Conservation (phyloP, 2,329 filamentous ascomycete species). For the Zymoseptoria ardabiliae region DNA sequence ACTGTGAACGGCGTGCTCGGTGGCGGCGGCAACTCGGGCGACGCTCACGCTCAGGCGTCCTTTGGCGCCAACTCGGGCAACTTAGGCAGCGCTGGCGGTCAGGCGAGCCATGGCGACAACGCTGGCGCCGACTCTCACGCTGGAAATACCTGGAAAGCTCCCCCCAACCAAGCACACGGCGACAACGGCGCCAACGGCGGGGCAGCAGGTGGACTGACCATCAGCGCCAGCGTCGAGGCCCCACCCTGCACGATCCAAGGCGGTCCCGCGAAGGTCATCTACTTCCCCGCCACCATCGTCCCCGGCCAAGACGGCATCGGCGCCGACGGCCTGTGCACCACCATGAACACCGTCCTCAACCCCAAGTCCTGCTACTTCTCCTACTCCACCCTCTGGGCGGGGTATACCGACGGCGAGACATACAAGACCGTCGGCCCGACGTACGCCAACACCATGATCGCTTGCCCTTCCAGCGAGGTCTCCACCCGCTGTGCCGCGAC, state of each 20-base stretch:
- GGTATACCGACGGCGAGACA: conserved; percentile 5
- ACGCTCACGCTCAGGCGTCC: not conserved
- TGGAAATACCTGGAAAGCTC: not conserved
- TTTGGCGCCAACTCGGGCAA: not conserved
- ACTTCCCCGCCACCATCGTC: conserved; percentile 15
- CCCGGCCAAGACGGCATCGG: not conserved
- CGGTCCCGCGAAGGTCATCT: conserved; percentile 20
- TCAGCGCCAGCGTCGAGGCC: not conserved
- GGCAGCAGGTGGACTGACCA: not conserved
- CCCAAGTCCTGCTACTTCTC: conserved; percentile 10
- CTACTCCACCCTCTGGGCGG: conserved; percentile 6
- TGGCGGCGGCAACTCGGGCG: not conserved
- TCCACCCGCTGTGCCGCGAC: conserved; percentile 15
- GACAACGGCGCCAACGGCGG: not conserved
- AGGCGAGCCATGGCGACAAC: conserved; percentile 1
- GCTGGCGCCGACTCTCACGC: conserved; percentile 1
- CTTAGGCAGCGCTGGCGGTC: not conserved
- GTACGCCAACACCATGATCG: conserved; percentile 19
- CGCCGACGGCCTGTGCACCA: not conserved
- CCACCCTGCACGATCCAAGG: conserved; percentile 19
- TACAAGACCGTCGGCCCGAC: conserved; percentile 16
- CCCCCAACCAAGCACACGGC: not conserved
- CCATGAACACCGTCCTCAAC: conserved; percentile 7
- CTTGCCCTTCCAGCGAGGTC: conserved; percentile 16
- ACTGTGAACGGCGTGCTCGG: not conserved